Percentiles rank a stretch among this genome's conserved stretches.
These are phyloP conservation scores for Rhynchosporium secalis DNA, from an alignment of 2,329 filamentous ascomycete genomes.

Conservation along the genomic window DNA sequence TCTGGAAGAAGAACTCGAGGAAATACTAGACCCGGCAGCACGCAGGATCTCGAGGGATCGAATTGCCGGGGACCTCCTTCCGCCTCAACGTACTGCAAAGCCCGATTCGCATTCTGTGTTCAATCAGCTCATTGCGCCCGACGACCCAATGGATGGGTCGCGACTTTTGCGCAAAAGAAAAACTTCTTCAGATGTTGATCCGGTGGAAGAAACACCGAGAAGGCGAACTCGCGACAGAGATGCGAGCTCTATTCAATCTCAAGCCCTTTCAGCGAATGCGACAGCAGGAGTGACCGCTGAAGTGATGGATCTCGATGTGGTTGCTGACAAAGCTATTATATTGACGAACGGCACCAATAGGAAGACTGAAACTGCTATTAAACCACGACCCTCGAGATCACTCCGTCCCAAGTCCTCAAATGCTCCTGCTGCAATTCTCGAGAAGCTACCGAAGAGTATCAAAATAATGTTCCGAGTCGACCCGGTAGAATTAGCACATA, in stretches of 20 bases:
- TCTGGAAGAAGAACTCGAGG: conserved; percentile 26
- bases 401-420: conserved; percentile 51
- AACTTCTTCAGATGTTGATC: conserved; percentile 66
- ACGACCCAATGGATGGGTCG: conserved; percentile 73
- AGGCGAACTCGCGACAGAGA: conserved; percentile 47
- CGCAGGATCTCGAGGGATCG: conserved; percentile 63
- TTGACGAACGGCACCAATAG: conserved; percentile 31
- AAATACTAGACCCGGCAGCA: conserved; percentile 40
- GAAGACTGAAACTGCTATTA: conserved; percentile 30
- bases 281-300: conserved; percentile 11
- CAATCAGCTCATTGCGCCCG: conserved; percentile 69
- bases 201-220: conserved; percentile 53
- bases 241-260: conserved; percentile 26
- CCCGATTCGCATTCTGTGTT: conserved; percentile 77
- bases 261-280: conserved; percentile 18
- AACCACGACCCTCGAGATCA: conserved; percentile 55
- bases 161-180: conserved; percentile 82
- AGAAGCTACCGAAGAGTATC: conserved; percentile 41
- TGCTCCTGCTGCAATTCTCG: conserved; percentile 44
- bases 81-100: conserved; percentile 62
- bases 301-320: conserved; percentile 23
- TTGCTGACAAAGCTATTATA: conserved; percentile 16
- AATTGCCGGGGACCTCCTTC: conserved; percentile 70
- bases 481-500: conserved; percentile 58
- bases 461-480: conserved; percentile 61